Percentiles rank a stretch among this genome's conserved stretches.
These are phyloP conservation scores for Coniochaeta prunicola DNA, from an alignment of 2,329 filamentous ascomycete species.

Conservation along the genomic window DNA sequence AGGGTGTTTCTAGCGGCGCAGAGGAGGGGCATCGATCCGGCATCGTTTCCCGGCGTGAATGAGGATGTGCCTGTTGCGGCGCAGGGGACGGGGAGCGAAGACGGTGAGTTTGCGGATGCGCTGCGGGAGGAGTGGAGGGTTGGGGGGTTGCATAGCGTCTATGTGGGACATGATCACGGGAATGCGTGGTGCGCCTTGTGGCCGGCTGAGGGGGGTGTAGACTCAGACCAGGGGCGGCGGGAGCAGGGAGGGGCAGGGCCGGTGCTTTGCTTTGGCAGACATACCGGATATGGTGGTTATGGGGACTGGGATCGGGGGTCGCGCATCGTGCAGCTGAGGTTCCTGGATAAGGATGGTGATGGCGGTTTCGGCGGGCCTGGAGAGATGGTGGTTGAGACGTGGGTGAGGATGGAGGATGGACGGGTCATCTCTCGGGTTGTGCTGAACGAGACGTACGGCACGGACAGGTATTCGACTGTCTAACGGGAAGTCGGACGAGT, in stretches of 20 bases:
- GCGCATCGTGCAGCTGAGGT: conserved; percentile 26
- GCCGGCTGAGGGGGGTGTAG: conserved; percentile 10
- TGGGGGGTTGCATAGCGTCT: conserved; percentile 32
- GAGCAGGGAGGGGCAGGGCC: conserved; percentile 15
- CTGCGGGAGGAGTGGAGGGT: conserved; percentile 34
- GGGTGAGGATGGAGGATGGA: conserved; percentile 43
- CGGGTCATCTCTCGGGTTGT: conserved; percentile 33
- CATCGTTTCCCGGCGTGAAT: conserved; percentile 25
- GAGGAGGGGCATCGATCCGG: conserved; percentile 16
- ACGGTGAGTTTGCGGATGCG: conserved; percentile 40
- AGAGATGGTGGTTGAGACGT: conserved; percentile 33
- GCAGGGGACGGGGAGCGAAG: conserved; percentile 21
- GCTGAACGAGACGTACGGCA: conserved; percentile 45
- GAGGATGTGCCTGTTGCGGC: conserved; percentile 20
- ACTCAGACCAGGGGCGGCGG: too few relatives aligned
- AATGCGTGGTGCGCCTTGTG: conserved; percentile 35
- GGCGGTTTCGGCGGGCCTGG: neutral
- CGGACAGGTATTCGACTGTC: conserved; percentile 33
- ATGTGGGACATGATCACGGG: conserved; percentile 52
- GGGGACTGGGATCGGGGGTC: conserved; percentile 56
- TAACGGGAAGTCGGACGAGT: neutral
- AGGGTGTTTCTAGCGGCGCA: conserved; percentile 22
- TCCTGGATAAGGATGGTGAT: conserved; percentile 5
- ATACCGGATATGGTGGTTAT: conserved; percentile 65
- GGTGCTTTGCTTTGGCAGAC: conserved; percentile 45